Evolutionary conservation across 192 early-diverging fungal species (phyloP).

Genomic region (Rhizophagus prolifer): DNA sequence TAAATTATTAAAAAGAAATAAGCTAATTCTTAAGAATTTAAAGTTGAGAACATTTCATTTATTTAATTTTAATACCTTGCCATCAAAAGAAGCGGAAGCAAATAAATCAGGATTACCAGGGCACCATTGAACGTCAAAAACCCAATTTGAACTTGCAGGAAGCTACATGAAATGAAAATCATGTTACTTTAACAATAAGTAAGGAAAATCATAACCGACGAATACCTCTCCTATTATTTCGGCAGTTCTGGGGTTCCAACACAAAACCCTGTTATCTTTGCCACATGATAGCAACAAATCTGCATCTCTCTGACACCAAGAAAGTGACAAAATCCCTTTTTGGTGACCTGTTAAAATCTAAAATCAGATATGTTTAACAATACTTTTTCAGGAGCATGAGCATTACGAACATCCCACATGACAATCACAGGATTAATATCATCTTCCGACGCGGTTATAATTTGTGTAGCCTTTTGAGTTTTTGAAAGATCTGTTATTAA

Average conservation of each 20-base stretch:
- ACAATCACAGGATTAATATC: slow-evolving; percentile 85
- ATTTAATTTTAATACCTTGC: slow-evolving; percentile 50
- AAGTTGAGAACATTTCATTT: neutral
- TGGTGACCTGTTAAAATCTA: slow-evolving; percentile 79
- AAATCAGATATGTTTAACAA: slow-evolving; percentile 3
- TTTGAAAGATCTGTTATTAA: neutral
- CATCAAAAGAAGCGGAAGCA: slow-evolving; percentile 89
- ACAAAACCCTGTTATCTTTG: slow-evolving; percentile 93
- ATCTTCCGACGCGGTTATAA: slow-evolving; percentile 90
- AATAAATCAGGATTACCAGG: slow-evolving; percentile 90
- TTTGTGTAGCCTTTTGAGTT: slow-evolving; percentile 75
- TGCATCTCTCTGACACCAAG: slow-evolving; percentile 94
- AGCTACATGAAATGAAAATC: slow-evolving; percentile 42
- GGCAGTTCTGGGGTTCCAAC: slow-evolving; percentile 86
- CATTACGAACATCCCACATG: slow-evolving; percentile 96
- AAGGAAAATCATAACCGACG: neutral
- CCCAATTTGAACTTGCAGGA: slow-evolving; percentile 85
- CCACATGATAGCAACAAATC: slow-evolving; percentile 90
- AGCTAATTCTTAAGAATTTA: neutral
- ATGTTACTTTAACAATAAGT: neutral
- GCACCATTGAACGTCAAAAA: slow-evolving; percentile 96
- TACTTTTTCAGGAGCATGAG: slow-evolving; percentile 82
- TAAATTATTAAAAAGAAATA: neutral
- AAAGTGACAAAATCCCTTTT: slow-evolving; percentile 87
- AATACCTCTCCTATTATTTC: slow-evolving; percentile 81